Evolutionary conservation across 2,329 filamentous ascomycete genomes (phyloP).

Genomic region (Fusarium nematophilum): DNA sequence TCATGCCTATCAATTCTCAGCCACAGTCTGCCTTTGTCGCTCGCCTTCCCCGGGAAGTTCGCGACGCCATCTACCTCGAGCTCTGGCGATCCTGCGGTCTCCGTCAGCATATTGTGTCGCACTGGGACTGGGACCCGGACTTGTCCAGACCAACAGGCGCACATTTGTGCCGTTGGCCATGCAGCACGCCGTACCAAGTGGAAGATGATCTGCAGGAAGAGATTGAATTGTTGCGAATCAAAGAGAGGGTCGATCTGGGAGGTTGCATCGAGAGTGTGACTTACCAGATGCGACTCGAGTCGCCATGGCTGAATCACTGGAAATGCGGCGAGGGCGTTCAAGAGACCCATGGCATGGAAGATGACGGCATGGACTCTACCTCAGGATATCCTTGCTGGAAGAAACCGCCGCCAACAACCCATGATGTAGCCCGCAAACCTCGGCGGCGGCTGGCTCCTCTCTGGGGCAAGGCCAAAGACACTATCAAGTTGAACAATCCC

Average conservation of each 20-base stretch:
- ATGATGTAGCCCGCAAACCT: not conserved
- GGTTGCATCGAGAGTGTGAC: not conserved
- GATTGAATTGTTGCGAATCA: not conserved
- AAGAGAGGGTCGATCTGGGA: not conserved
- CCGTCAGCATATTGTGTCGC: slow-evolving; percentile 22
- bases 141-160: not conserved
- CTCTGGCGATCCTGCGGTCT: slow-evolving; percentile 18
- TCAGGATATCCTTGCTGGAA: slow-evolving; percentile 3
- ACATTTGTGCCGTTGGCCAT: slow-evolving; percentile 27
- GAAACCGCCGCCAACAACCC: not conserved
- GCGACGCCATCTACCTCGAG: slow-evolving; percentile 27
- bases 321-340: not conserved
- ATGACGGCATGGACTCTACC: not conserved
- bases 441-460: not conserved
- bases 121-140: not conserved
- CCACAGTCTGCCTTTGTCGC: slow-evolving; percentile 11
- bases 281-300: not conserved
- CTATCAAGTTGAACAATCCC: not conserved
- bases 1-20: slow-evolving; percentile 9
- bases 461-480: not conserved
- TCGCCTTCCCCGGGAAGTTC: slow-evolving; percentile 20
- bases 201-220: slow-evolving; percentile 4
- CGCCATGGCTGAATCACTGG: slow-evolving; percentile 12
- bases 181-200: slow-evolving; percentile 13
- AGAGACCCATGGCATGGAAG: not conserved